Evolutionary conservation across 163 green algal genomes (phyloP).

Genomic region (Chloromonas sp.): DNA sequence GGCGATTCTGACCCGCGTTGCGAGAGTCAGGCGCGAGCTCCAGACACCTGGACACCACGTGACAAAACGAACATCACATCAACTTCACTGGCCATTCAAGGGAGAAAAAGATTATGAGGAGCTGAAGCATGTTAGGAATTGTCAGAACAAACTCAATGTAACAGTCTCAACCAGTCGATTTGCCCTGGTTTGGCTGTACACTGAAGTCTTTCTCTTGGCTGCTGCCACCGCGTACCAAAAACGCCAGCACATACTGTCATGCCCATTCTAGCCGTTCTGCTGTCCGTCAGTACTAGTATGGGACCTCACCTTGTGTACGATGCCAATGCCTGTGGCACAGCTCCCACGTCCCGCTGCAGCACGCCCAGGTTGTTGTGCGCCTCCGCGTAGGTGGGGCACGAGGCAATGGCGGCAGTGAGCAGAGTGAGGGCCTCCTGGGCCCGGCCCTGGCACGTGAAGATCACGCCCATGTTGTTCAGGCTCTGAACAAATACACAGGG

Average conservation of each 20-base stretch:
- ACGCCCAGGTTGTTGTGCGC: conserved; percentile 96
- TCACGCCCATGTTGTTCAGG: conserved; percentile 93
- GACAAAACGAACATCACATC: too few species aligned
- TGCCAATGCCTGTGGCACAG: conserved; percentile 48
- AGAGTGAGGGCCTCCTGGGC: conserved; percentile 65
- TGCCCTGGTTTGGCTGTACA: too few species aligned
- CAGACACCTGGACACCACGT: conserved; percentile 36
- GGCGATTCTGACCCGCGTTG: conserved; percentile 68
- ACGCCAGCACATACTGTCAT: too few species aligned
- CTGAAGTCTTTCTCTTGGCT: too few species aligned
- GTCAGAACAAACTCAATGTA: too few species aligned
- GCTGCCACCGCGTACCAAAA: too few species aligned
- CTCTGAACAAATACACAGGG: conserved; percentile 56
- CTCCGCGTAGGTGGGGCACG: conserved; percentile 81
- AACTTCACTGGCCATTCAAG: too few species aligned
- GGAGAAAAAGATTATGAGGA: too few species aligned
- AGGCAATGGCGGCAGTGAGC: conserved; percentile 65
- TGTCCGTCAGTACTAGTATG: too few species aligned
- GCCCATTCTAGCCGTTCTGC: too few species aligned
- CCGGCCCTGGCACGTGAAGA: conserved; percentile 47
- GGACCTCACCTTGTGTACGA: conserved; percentile 40
- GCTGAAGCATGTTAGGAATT: too few species aligned
- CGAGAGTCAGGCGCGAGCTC: conserved; percentile 55
- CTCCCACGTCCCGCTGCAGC: conserved; percentile 74
- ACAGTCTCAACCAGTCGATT: too few species aligned